A percentile compares a stretch with the other conserved stretches of the same genome.
Evolutionary conservation across 2,329 filamentous ascomycete genomes (phyloP).

Genomic region (Sarocladiaceae sp.): DNA sequence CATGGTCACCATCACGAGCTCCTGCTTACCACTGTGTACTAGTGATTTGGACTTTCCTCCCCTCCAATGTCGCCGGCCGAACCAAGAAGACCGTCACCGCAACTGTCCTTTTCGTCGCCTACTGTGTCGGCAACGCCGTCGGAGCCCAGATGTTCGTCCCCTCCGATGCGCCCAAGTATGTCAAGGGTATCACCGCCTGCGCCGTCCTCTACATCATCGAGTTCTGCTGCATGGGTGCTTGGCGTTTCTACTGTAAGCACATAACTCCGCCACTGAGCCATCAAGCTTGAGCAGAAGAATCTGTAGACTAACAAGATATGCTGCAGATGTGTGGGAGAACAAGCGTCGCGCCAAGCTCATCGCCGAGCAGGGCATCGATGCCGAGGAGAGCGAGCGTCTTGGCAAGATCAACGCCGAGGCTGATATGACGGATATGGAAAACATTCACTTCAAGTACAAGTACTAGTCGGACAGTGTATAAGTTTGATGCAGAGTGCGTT

Average conservation of each 20-base stretch:
- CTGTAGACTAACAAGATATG: no score
- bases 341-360: slow-evolving; percentile 17
- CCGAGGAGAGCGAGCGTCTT: slow-evolving; percentile 18
- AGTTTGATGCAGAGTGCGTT: no score
- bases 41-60: slow-evolving; percentile 28
- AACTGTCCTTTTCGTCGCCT: slow-evolving; percentile 18
- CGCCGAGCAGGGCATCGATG: slow-evolving; percentile 18
- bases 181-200: slow-evolving; percentile 17
- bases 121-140: slow-evolving; percentile 19
- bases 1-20: no score
- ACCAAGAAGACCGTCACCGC: slow-evolving; percentile 30
- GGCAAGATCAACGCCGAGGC: slow-evolving; percentile 23
- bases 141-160: slow-evolving; percentile 21
- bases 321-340: slow-evolving; percentile 23
- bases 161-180: slow-evolving; percentile 17
- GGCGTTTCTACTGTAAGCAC: slow-evolving; percentile 23
- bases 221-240: slow-evolving; percentile 19
- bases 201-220: slow-evolving; percentile 21
- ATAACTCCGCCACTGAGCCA: no score
- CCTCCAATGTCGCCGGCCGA: slow-evolving; percentile 33
- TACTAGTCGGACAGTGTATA: no score
- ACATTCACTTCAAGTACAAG: slow-evolving; percentile 21
- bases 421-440: slow-evolving; percentile 21
- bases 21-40: not conserved
- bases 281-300: no score